Evolutionary conservation across 306 rosid species (phyloP), one percentile per base, ranked within the genome.

Genomic region (Morella rubra): DNA sequence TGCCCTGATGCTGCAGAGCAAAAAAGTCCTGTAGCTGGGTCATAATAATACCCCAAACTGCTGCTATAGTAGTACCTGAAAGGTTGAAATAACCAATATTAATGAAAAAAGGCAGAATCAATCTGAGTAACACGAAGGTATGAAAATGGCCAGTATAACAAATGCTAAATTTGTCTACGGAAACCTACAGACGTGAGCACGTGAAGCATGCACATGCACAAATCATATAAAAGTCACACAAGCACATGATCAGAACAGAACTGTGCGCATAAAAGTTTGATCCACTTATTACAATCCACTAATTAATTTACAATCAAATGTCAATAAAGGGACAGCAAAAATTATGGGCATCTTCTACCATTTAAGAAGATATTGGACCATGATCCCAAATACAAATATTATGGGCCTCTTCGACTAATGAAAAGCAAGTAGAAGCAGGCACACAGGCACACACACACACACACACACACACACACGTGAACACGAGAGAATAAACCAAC

Each of bases 61-160:
- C 89, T 86, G 82, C 92, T 90, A 80, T 90, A 90, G 83, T 90
- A 90, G 77, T 88, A 90, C 87, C 96, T 90, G 87, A 74, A 82
- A 76, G 76, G 77, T 60, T 32, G 58, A 40, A 58, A 42, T 4
- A 41, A 14, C 71, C 46, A 61, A 60, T 74, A 44, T 69, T 55
- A 52, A 37, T 73, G 55, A 67, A 44, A 77, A 44, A 69, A 5
- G 22, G n/a, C 13, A 24, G 55, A 41, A 42, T 65, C 47, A 42
- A 42, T 44, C 18, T n/a, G 45, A 15, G 14, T 42, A 18, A 16
- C 44, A 61, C 12, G 32, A 32, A 61, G 68, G 40, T 5, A 13
- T 5, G 14, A 61, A 32, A 14, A 61, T 32, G 1, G 44, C 13
- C 18, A 61, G 13, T 32, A 32, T 18, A 61, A 61, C 15, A 5